A percentile compares a stretch with the other conserved stretches of the same genome.
Conservation (phyloP, 768 basidiomycete genomes). For the Tricholoma flavovirens region DNA sequence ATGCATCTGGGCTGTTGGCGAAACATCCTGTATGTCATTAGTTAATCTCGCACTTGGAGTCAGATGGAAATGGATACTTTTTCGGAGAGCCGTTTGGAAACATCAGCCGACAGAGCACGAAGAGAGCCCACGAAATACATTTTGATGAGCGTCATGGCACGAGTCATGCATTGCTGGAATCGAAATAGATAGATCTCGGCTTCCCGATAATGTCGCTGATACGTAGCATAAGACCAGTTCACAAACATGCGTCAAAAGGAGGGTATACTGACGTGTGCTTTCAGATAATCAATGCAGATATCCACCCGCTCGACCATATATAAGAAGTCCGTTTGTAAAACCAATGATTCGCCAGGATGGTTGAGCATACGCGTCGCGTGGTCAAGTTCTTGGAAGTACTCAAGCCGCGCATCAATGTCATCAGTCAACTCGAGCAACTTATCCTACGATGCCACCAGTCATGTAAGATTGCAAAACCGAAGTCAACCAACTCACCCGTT, state of each 20-base stretch:
- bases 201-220: constrained; percentile 84
- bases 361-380: constrained; percentile 91
- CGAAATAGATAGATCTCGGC: constrained; percentile 92
- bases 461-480: background rate
- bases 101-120: constrained; percentile 70
- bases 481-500: constrained; percentile 55
- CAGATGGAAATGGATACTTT: constrained; percentile 40
- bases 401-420: constrained; percentile 74
- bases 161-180: constrained; percentile 97
- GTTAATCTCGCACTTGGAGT: background rate
- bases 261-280: constrained; percentile 62
- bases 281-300: constrained; percentile 88
- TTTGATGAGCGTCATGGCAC: constrained; percentile 96
- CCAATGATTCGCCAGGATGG: constrained; percentile 87
- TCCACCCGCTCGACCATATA: constrained; percentile 96
- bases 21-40: constrained; percentile 53
- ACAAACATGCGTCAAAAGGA: background rate
- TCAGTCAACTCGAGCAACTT: constrained; percentile 71
- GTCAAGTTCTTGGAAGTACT: constrained; percentile 95
- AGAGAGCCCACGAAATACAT: constrained; percentile 92
- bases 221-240: background rate
- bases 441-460: constrained; percentile 43
- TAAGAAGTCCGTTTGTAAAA: constrained; percentile 85
- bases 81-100: constrained; percentile 68
- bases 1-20: constrained; percentile 73